phyloP scores from a whole-genome alignment of 352 stramenopile species.

The Globisporangium canariense region DNA sequence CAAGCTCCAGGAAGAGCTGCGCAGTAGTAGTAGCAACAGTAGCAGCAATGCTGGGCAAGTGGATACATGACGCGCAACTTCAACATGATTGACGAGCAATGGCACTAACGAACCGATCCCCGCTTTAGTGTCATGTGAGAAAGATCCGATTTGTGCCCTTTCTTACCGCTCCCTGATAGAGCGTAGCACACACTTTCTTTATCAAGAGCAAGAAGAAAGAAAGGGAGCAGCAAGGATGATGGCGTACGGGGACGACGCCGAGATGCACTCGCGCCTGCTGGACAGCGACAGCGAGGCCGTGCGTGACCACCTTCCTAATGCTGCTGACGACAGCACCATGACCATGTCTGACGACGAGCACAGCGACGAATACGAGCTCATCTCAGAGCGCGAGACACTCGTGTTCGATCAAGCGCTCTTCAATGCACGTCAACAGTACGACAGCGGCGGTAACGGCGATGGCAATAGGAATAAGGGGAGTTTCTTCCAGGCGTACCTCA shows the following conservation, averaged over 20 bases:
- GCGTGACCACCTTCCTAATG: slow-evolving; percentile 2
- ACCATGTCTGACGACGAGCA: slow-evolving; percentile 20
- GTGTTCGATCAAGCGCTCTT: slow-evolving; percentile 70
- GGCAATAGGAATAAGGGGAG: slow-evolving; percentile 22
- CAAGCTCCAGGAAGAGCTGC: slow-evolving; percentile 31
- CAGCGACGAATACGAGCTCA: slow-evolving; percentile 62
- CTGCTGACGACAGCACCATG: slow-evolving; percentile 10
- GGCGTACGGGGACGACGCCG: slow-evolving; percentile 24
- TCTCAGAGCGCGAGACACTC: slow-evolving; percentile 74
- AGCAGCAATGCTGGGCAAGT: neutral
- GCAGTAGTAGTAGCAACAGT: neutral
- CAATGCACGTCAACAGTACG: slow-evolving; percentile 28
- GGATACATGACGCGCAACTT: slow-evolving; percentile 1
- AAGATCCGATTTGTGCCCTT: neutral
- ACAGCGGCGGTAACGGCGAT: neutral
- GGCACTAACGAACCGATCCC: neutral
- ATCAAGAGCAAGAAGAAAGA: neutral
- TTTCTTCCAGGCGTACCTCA: slow-evolving; percentile 72
- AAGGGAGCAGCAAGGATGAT: slow-evolving; percentile 21
- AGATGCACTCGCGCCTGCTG: slow-evolving; percentile 26
- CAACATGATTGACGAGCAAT: neutral
- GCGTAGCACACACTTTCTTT: too few relatives aligned
- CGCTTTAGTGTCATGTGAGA: neutral
- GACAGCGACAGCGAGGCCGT: slow-evolving; percentile 10
- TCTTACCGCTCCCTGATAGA: neutral